Evolutionary conservation across 768 basidiomycete genomes (phyloP).

Genomic region (Coprinopsis marcescibilis): DNA sequence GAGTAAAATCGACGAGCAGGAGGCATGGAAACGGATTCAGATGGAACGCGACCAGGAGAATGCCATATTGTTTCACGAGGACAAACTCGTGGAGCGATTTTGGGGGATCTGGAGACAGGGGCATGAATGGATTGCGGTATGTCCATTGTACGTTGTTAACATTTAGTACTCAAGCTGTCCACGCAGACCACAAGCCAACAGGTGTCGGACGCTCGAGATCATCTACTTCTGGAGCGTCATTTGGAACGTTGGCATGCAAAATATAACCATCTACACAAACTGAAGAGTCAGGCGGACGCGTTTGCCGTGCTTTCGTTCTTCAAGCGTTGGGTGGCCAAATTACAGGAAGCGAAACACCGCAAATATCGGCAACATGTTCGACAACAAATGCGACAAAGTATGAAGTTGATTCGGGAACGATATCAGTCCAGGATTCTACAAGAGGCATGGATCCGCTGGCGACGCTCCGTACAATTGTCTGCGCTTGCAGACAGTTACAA

Average conservation of each 20-base stretch:
- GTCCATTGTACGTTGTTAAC: conserved; percentile 22
- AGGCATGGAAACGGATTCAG: conserved; percentile 73
- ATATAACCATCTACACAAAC: conserved; percentile 29
- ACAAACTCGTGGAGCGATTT: conserved; percentile 60
- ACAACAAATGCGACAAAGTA: conserved; percentile 64
- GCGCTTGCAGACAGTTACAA: conserved; percentile 48
- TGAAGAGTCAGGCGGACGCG: conserved; percentile 37
- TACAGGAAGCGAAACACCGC: conserved; percentile 37
- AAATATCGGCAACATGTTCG: conserved; percentile 51
- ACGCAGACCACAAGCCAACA: conserved; percentile 71
- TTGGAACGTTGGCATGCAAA: conserved; percentile 58
- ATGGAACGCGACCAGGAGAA: conserved; percentile 64
- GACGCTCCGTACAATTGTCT: conserved; percentile 45
- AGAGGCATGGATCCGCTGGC: conserved; percentile 66
- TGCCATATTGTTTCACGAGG: conserved; percentile 63
- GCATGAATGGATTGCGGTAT: conserved; percentile 66
- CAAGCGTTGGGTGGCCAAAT: conserved; percentile 46
- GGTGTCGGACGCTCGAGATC: conserved; percentile 62
- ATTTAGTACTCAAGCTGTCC: conserved; percentile 10
- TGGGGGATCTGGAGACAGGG: conserved; percentile 74
- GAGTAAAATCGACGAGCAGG: conserved; percentile 56
- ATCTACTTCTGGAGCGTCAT: conserved; percentile 51
- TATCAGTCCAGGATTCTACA: conserved; percentile 47
- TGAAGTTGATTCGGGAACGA: conserved; percentile 55
- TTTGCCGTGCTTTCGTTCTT: conserved; percentile 40